phyloP scores from a whole-genome alignment of 495 filamentous ascomycete species.

The Cercophora sp. region DNA sequence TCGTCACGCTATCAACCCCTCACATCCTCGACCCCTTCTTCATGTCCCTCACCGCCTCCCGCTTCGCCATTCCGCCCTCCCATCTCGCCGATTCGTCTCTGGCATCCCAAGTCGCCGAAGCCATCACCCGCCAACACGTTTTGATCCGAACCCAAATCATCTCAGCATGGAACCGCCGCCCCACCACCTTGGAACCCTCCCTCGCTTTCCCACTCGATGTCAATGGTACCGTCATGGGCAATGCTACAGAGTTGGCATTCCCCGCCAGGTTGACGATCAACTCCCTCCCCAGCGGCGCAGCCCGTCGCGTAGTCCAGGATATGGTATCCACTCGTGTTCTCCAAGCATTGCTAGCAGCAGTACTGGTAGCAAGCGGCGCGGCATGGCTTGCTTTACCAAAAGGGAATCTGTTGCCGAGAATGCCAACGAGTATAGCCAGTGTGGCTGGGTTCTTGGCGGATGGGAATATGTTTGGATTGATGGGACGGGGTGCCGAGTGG shows the following conservation, averaged over 20 bases:
- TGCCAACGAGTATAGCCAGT: constrained; percentile 29
- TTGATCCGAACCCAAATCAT: constrained; percentile 33
- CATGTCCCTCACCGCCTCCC: constrained; percentile 17
- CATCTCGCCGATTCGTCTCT: constrained; percentile 7
- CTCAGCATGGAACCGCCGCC: constrained; percentile 16
- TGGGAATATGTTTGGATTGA: constrained; percentile 21
- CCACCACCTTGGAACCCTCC: constrained; percentile 4
- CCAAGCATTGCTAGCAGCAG: constrained; percentile 26
- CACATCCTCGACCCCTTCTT: constrained; percentile 26
- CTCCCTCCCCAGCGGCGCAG: constrained; percentile 8
- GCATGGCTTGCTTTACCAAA: constrained; percentile 24
- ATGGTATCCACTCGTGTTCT: constrained; percentile 29
- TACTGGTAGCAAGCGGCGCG: constrained; percentile 18
- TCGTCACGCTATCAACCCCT: constrained; percentile 12
- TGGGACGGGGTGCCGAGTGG: constrained; percentile 21
- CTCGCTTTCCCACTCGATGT: constrained; percentile 5
- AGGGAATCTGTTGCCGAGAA: constrained; percentile 27
- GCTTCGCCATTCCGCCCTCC: constrained; percentile 12
- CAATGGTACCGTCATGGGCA: constrained; percentile 8
- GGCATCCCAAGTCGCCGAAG: constrained; percentile 15
- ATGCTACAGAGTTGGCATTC: constrained; percentile 14
- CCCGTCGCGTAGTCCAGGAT: constrained; percentile 28
- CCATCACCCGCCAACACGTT: constrained; percentile 44
- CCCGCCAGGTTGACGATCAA: constrained; percentile 13
- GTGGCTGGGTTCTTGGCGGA: constrained; percentile 30